Conservation (phyloP, 306 rosid genomes). For the Glycine latifolia region DNA sequence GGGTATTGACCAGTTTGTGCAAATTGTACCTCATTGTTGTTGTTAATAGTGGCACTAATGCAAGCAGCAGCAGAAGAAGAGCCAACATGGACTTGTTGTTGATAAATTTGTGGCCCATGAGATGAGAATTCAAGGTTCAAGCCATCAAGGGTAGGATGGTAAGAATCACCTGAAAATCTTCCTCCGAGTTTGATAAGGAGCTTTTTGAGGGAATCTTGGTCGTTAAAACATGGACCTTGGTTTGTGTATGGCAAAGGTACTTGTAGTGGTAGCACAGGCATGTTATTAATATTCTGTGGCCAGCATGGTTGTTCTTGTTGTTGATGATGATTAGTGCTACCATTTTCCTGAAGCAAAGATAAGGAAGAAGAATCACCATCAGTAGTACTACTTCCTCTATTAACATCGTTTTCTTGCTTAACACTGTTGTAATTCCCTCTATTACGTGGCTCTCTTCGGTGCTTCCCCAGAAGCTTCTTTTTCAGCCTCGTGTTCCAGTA, state of each 20-base stretch:
- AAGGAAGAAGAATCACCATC: conserved; percentile 46
- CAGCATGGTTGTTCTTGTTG: conserved; percentile 39
- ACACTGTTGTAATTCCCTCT: conserved; percentile 39
- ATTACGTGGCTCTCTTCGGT: conserved; percentile 68
- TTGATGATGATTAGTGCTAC: neutral
- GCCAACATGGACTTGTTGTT: conserved; percentile 43
- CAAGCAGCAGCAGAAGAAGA: conserved; percentile 45
- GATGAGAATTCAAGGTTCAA: conserved; percentile 51
- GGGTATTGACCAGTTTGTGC: conserved; percentile 17
- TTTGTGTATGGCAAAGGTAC: conserved; percentile 39
- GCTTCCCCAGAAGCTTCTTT: conserved; percentile 85
- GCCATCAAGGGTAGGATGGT: conserved; percentile 51
- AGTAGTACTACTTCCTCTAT: conserved; percentile 35
- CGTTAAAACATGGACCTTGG: conserved; percentile 54
- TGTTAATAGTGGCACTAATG: conserved; percentile 24
- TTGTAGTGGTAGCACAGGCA: conserved; percentile 51
- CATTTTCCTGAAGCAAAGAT: conserved; percentile 35
- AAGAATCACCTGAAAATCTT: conserved; percentile 56
- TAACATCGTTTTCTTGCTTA: conserved; percentile 51
- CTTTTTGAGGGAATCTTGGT: conserved; percentile 66
- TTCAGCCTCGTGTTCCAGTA: conserved; percentile 98
- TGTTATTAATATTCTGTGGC: conserved; percentile 53
- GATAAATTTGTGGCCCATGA: conserved; percentile 42
- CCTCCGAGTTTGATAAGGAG: conserved; percentile 82
- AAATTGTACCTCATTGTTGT: conserved; percentile 45